A percentile compares a stretch with the other conserved stretches of the same genome.
phyloP scores from a whole-genome alignment of 768 basidiomycete genomes.

The Wakefieldia striispora region DNA sequence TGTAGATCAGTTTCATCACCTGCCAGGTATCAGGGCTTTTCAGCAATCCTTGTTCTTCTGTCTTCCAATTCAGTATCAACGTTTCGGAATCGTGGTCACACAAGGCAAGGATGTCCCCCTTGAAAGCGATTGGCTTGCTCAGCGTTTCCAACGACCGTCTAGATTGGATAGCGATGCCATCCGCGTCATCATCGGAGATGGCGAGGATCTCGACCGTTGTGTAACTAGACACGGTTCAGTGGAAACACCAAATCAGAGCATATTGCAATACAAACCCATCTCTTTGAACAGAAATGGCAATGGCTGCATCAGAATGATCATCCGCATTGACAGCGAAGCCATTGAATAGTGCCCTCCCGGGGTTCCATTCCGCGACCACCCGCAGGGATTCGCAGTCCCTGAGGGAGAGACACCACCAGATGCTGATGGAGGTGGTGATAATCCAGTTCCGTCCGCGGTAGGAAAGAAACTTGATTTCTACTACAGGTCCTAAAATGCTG shows the following conservation, averaged over 20 bases:
- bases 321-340: conserved; percentile 52
- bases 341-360: conserved; percentile 50
- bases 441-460: conserved; percentile 43
- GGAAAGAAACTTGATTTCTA: conserved; percentile 53
- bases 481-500: conserved; percentile 43
- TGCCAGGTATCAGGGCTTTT: conserved; percentile 36
- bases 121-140: conserved; percentile 47
- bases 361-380: conserved; percentile 49
- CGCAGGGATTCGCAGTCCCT: conserved; percentile 43
- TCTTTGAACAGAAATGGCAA: conserved; percentile 51
- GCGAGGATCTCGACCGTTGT: conserved; percentile 30
- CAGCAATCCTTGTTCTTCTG: conserved; percentile 45
- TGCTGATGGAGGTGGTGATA: conserved; percentile 52
- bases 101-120: conserved; percentile 52
- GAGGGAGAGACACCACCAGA: conserved; percentile 58
- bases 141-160: conserved; percentile 37
- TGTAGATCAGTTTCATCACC: conserved; percentile 18
- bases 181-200: conserved; percentile 8
- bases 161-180: conserved; percentile 28
- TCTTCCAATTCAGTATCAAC: conserved; percentile 55
- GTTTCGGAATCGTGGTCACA: conserved; percentile 52
- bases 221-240: conserved; percentile 19
- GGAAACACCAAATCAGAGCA: conserved; percentile 1
- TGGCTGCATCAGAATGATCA: conserved; percentile 39
- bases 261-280: conserved; percentile 40